Percentiles rank a stretch among this genome's conserved stretches.
Conservation (phyloP, 2,329 filamentous ascomycete species). For the Phaeosphaeriaceae sp. region DNA sequence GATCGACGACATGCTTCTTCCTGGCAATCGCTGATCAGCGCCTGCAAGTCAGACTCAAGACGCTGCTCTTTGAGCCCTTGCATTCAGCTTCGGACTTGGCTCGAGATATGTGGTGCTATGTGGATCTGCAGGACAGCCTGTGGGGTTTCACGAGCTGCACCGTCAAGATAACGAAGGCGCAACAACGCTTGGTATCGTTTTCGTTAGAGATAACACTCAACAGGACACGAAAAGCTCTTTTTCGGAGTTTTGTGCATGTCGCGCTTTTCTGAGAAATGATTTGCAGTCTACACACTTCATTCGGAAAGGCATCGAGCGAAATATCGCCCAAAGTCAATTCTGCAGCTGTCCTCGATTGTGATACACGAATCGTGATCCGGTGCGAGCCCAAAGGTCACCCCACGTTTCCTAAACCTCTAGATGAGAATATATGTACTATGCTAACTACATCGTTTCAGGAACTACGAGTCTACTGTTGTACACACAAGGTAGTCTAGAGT, state of each 20-base stretch:
- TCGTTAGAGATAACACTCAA: slow-evolving; percentile 5
- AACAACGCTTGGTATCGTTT: background rate
- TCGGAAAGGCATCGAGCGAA: background rate
- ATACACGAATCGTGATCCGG: background rate
- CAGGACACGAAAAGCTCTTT: background rate
- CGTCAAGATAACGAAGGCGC: slow-evolving; percentile 4
- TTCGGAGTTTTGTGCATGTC: background rate
- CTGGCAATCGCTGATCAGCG: background rate
- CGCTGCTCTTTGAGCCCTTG: background rate
- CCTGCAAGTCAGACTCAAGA: background rate
- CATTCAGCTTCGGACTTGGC: background rate
- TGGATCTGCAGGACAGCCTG: slow-evolving; percentile 1
- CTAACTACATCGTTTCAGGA: background rate
- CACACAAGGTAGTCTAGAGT: background rate
- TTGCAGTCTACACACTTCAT: background rate
- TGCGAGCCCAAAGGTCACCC: slow-evolving; percentile 1
- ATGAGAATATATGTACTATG: background rate
- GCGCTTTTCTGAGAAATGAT: background rate
- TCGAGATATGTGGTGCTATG: slow-evolving; percentile 1
- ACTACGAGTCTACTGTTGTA: background rate
- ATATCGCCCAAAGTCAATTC: background rate
- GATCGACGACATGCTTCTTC: background rate
- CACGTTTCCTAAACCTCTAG: background rate
- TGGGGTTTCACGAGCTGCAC: slow-evolving; percentile 5
- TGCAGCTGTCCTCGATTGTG: background rate